phyloP scores from a whole-genome alignment of 805 yeast species.

The Wickerhamiella spandovensis region DNA sequence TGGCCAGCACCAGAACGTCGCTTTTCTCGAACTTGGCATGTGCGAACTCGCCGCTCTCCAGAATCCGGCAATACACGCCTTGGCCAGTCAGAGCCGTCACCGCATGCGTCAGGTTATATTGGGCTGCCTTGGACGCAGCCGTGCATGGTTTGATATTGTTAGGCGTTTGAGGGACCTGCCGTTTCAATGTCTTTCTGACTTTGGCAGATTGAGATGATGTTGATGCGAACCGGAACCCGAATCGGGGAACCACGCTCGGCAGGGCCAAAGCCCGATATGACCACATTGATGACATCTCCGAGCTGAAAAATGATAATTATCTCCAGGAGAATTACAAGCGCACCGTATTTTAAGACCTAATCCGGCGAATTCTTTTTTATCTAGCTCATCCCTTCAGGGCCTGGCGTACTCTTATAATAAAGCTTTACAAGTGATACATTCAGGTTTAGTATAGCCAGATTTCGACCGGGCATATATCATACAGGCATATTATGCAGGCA shows the following conservation, averaged over 20 bases:
- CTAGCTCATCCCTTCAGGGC: no score
- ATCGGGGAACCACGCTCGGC: background rate
- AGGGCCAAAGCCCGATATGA: background rate
- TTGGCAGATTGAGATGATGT: slow-evolving; percentile 3
- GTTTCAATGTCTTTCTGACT: slow-evolving; percentile 10
- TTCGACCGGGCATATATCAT: no score
- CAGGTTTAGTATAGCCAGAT: no score
- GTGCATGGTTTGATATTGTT: slow-evolving; percentile 34
- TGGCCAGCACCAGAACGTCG: slow-evolving; percentile 56
- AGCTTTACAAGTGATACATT: no score
- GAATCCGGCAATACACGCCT: slow-evolving; percentile 27
- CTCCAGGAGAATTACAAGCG: no score
- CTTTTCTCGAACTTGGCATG: slow-evolving; percentile 33
- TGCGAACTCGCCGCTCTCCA: slow-evolving; percentile 60
- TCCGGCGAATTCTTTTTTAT: no score
- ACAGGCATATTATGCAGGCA: no score
- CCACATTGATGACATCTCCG: no score
- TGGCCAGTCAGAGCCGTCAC: slow-evolving; percentile 26
- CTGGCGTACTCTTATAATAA: no score
- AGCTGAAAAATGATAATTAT: background rate
- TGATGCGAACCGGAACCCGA: background rate
- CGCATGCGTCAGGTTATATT: slow-evolving; percentile 43
- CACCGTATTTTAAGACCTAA: no score
- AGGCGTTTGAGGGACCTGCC: slow-evolving; percentile 9
- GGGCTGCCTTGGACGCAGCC: slow-evolving; percentile 60